Evolutionary conservation across 345 rosid species (phyloP).

Genomic region (Heritiera fomes): DNA sequence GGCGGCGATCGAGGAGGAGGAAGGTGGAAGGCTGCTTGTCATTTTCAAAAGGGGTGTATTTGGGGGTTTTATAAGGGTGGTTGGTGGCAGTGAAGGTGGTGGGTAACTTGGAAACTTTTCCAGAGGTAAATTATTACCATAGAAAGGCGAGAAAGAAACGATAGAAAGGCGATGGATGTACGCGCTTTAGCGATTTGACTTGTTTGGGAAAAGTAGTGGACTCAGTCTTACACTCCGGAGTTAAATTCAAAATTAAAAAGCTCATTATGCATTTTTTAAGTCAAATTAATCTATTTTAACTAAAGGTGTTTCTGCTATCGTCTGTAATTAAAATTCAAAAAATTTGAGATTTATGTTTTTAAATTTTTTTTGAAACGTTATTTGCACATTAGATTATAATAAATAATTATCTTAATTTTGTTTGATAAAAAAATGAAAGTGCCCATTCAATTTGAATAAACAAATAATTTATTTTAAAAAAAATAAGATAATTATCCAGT

Average conservation of each 20-base stretch:
- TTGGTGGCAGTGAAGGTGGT: not conserved
- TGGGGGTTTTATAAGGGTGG: conserved; percentile 15
- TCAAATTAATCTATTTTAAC: not conserved
- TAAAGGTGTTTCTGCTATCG: not conserved
- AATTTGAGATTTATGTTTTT: not conserved
- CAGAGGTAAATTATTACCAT: not conserved
- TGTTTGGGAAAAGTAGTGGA: not conserved
- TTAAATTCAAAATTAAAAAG: not conserved
- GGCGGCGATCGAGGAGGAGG: not conserved
- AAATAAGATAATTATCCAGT: no score
- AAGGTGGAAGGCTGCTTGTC: conserved; percentile 4
- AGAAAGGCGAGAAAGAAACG: not conserved
- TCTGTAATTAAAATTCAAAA: not conserved
- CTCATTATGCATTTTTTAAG: not conserved
- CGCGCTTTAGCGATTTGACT: not conserved
- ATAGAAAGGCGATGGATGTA: not conserved
- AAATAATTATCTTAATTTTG: not conserved
- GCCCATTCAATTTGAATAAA: no score
- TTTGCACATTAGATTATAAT: not conserved
- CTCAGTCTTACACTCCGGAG: not conserved
- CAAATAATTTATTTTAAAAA: no score
- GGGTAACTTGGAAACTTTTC: not conserved
- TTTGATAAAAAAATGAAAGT: no score
- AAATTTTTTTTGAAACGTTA: not conserved
- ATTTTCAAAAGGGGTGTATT: not conserved